Evolutionary conservation across 2,329 filamentous ascomycete genomes (phyloP).

Genomic region (Myriosclerotinia scirpicola): DNA sequence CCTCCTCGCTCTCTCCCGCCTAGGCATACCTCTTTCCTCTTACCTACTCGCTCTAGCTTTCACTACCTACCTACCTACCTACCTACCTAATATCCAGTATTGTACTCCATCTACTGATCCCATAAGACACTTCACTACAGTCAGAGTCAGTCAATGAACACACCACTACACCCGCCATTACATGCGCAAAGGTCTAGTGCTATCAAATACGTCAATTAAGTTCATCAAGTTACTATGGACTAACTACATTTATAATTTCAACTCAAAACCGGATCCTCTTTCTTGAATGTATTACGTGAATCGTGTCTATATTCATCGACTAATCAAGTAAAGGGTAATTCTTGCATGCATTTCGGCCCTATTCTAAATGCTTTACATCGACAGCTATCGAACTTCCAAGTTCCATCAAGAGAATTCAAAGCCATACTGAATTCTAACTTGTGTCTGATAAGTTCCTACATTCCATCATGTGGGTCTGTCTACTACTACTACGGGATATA

Average conservation of each 20-base stretch:
- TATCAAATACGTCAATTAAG: no score
- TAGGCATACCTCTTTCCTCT: no score
- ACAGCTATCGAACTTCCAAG: neutral
- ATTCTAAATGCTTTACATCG: neutral
- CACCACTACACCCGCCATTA: no score
- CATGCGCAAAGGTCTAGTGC: no score
- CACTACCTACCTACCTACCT: no score
- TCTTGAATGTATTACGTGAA: neutral
- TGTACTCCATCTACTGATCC: no score
- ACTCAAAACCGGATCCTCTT: neutral
- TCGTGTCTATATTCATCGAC: neutral
- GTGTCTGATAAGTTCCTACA: neutral
- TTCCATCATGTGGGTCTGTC: constrained; percentile 3
- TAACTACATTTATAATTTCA: neutral
- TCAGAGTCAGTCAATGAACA: no score
- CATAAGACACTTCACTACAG: no score
- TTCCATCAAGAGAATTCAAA: neutral
- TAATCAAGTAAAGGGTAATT: neutral
- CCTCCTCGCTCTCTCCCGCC: no score
- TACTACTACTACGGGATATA: neutral
- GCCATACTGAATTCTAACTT: neutral
- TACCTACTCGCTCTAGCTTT: no score
- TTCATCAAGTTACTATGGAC: neutral
- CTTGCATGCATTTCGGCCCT: constrained; percentile 5
- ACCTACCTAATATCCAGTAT: no score